These are phyloP conservation scores for Termitomyces sp. DNA, from an alignment of 768 basidiomycete species.

Conservation along the genomic window DNA sequence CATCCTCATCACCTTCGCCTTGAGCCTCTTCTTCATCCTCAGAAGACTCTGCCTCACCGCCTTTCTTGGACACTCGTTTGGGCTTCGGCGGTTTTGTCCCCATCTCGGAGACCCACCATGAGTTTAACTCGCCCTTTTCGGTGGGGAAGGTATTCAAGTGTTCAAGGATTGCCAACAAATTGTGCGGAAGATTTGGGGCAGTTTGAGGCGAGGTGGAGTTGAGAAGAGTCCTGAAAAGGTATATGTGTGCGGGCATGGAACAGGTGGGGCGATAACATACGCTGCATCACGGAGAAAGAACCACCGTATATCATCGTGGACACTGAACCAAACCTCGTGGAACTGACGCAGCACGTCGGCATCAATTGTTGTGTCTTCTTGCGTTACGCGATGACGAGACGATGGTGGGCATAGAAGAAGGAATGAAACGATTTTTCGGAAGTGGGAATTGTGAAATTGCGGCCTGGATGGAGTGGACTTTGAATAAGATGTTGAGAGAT, in stretches of 20 bases:
- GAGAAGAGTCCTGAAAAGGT: conserved; percentile 28
- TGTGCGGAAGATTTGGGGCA: conserved; percentile 39
- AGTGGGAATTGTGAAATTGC: conserved; percentile 67
- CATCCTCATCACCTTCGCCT: conserved; percentile 42
- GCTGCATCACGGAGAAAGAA: conserved; percentile 81
- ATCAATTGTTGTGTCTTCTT: conserved; percentile 39
- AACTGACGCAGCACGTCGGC: conserved; percentile 64
- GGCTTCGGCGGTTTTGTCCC: conserved; percentile 53
- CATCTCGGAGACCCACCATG: conserved; percentile 79
- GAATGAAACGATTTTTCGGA: conserved; percentile 60
- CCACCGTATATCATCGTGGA: conserved; percentile 84
- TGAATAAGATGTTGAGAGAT: conserved; percentile 68
- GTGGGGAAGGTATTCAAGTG: conserved; percentile 73
- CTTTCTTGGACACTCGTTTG: conserved; percentile 38
- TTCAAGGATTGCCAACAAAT: conserved; percentile 65
- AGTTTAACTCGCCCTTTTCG: conserved; percentile 60
- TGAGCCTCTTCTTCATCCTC: conserved; percentile 35
- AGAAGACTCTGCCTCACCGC: conserved; percentile 27
- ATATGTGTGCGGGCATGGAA: conserved; percentile 1
- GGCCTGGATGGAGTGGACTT: conserved; percentile 45
- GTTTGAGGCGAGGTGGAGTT: conserved; percentile 27
- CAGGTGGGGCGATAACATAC: conserved; percentile 37
- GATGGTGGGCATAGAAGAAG: conserved; percentile 65
- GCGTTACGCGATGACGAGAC: conserved; percentile 23
- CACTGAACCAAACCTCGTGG: conserved; percentile 41